A percentile compares a stretch with the other conserved stretches of the same genome.
Evolutionary conservation across 805 yeast species (phyloP).

Genomic region (Yarrowia sp.): DNA sequence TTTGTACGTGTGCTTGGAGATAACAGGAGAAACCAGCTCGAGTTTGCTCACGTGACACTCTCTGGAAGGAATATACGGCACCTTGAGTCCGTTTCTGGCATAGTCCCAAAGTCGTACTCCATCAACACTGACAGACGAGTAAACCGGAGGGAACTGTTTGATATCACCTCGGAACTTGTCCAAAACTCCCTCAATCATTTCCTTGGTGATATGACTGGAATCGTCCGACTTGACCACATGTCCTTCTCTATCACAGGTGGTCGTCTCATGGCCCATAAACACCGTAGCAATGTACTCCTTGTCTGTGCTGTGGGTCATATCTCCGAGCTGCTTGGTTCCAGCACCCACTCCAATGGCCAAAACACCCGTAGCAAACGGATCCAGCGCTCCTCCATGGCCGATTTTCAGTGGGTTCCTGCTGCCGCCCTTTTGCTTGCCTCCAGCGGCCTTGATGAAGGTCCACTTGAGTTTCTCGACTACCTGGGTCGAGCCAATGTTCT

Average conservation of each 20-base stretch:
- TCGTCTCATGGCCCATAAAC: constrained; percentile 82
- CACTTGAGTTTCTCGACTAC: constrained; percentile 66
- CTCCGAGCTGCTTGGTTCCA: constrained; percentile 80
- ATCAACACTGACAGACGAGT: constrained; percentile 88
- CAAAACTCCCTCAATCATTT: constrained; percentile 49
- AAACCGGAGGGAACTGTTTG: constrained; percentile 91
- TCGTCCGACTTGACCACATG: constrained; percentile 57
- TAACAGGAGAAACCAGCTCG: constrained; percentile 52
- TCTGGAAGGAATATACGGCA: constrained; percentile 76
- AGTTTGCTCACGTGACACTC: constrained; percentile 60
- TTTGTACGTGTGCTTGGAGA: constrained; percentile 55
- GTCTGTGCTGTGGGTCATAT: constrained; percentile 67
- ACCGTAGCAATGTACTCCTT: constrained; percentile 85
- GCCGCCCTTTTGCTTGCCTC: constrained; percentile 51
- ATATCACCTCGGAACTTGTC: constrained; percentile 75
- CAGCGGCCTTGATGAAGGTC: constrained; percentile 56
- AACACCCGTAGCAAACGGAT: constrained; percentile 94
- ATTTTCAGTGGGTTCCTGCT: constrained; percentile 71
- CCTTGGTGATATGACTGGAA: constrained; percentile 55
- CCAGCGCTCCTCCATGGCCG: constrained; percentile 98
- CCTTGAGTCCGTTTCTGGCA: constrained; percentile 89
- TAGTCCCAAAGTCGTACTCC: constrained; percentile 94
- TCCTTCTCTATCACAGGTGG: constrained; percentile 93
- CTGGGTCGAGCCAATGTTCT: constrained; percentile 77
- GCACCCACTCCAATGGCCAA: constrained; percentile 83